A percentile compares a stretch with the other conserved stretches of the same genome.
These are phyloP conservation scores for Leccinum imitatum DNA, from an alignment of 768 basidiomycete genomes.

Conservation along the genomic window DNA sequence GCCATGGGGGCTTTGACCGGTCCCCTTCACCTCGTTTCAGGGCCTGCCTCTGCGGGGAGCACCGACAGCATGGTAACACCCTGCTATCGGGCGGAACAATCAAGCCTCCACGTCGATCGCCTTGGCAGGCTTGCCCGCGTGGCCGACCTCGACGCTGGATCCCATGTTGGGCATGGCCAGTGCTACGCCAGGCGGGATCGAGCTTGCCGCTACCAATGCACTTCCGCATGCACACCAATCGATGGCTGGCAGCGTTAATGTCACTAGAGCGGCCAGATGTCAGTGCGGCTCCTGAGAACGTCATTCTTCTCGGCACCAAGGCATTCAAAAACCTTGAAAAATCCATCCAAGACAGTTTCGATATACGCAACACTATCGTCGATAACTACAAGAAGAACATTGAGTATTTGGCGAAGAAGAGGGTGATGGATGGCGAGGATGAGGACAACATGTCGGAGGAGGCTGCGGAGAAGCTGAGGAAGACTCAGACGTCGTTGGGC, in stretches of 20 bases:
- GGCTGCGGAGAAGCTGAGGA: no score
- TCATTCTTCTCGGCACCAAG: no score
- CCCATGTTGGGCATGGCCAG: conserved; percentile 35
- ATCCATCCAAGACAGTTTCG: no score
- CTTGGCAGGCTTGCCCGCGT: conserved; percentile 32
- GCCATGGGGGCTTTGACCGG: conserved; percentile 29
- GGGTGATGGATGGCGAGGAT: no score
- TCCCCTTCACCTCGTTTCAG: conserved; percentile 20
- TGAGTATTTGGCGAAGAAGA: no score
- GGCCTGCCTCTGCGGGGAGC: conserved; percentile 15
- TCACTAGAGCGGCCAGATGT: not conserved
- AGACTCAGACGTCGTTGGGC: no score
- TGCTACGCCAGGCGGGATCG: conserved; percentile 33
- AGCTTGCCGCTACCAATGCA: conserved; percentile 20
- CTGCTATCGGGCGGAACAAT: conserved; percentile 15
- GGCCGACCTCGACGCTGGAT: conserved; percentile 32
- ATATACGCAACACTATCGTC: no score
- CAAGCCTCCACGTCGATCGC: conserved; percentile 20
- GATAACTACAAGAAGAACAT: no score
- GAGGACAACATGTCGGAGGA: no score
- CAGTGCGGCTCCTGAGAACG: no score
- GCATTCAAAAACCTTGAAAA: no score
- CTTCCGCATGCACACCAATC: conserved; percentile 17
- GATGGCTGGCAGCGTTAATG: conserved; percentile 8
- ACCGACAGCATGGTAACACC: conserved; percentile 20